These are phyloP conservation scores for Quercus wislizeni DNA, from an alignment of 306 rosid species.

Conservation along the genomic window DNA sequence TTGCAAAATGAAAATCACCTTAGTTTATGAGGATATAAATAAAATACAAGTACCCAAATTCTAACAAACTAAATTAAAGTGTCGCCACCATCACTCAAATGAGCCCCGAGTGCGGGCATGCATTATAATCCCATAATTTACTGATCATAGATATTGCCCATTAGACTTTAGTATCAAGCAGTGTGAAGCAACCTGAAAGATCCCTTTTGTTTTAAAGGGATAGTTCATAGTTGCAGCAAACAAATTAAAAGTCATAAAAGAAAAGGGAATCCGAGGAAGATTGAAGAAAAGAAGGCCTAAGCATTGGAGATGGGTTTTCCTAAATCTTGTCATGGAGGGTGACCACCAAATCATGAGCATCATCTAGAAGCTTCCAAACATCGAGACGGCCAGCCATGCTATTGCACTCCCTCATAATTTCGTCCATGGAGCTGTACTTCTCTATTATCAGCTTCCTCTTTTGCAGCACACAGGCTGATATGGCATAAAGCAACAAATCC, in stretches of 20 bases:
- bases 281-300: neutral
- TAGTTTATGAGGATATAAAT: no score
- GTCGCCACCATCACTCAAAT: constrained; percentile 3
- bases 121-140: constrained; percentile 18
- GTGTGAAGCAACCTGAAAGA: constrained; percentile 19
- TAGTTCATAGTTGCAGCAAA: constrained; percentile 5
- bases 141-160: neutral
- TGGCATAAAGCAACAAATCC: constrained; percentile 80
- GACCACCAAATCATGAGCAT: constrained; percentile 91
- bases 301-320: constrained; percentile 47
- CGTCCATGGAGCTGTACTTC: constrained; percentile 98
- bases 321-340: constrained; percentile 82
- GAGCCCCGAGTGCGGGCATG: constrained; percentile 18
- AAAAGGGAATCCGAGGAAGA: neutral
- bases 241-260: constrained; percentile 16
- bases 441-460: constrained; percentile 86
- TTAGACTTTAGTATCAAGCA: constrained; percentile 14
- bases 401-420: constrained; percentile 90
- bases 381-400: constrained; percentile 94
- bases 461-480: constrained; percentile 92
- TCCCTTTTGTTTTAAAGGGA: constrained; percentile 3
- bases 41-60: neutral
- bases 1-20: no score
- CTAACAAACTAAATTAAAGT: neutral
- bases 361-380: constrained; percentile 95